Percentiles rank a stretch among this genome's conserved stretches.
phyloP scores from a whole-genome alignment of 1,139 yeast genomes.

The Pichia sp. region DNA sequence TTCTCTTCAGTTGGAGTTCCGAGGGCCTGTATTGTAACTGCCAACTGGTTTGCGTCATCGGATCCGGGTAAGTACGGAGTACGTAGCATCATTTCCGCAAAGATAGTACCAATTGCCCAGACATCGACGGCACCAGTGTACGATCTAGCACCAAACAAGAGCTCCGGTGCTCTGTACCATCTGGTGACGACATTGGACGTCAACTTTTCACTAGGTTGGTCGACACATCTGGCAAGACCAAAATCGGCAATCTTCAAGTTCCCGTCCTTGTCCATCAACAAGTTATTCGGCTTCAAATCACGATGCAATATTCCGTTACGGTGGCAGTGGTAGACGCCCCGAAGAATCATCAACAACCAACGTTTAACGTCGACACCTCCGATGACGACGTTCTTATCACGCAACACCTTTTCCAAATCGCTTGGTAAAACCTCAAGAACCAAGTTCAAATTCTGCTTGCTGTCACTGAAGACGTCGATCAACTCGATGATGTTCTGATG shows the following conservation, averaged over 20 bases:
- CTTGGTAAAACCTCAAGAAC: slow-evolving; percentile 91
- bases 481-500: slow-evolving; percentile 86
- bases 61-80: slow-evolving; percentile 94
- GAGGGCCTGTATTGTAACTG: slow-evolving; percentile 86
- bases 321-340: slow-evolving; percentile 96
- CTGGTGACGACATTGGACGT: slow-evolving; percentile 95
- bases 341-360: slow-evolving; percentile 89
- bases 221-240: slow-evolving; percentile 86
- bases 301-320: slow-evolving; percentile 87
- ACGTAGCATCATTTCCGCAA: slow-evolving; percentile 93
- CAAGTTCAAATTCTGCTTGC: slow-evolving; percentile 64
- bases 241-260: slow-evolving; percentile 93
- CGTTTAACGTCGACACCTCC: slow-evolving; percentile 87
- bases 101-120: slow-evolving; percentile 96
- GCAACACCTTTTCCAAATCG: slow-evolving; percentile 86
- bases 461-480: slow-evolving; percentile 78
- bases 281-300: slow-evolving; percentile 80
- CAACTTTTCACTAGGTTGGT: slow-evolving; percentile 74
- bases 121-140: slow-evolving; percentile 87
- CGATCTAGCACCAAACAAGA: slow-evolving; percentile 84
- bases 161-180: slow-evolving; percentile 97
- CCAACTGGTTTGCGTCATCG: slow-evolving; percentile 86
- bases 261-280: slow-evolving; percentile 83
- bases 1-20: slow-evolving; percentile 93
- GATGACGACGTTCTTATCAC: slow-evolving; percentile 74